phyloP scores from a whole-genome alignment of 1,284 basidiomycete genomes.

The Ceratobasidium sp. region DNA sequence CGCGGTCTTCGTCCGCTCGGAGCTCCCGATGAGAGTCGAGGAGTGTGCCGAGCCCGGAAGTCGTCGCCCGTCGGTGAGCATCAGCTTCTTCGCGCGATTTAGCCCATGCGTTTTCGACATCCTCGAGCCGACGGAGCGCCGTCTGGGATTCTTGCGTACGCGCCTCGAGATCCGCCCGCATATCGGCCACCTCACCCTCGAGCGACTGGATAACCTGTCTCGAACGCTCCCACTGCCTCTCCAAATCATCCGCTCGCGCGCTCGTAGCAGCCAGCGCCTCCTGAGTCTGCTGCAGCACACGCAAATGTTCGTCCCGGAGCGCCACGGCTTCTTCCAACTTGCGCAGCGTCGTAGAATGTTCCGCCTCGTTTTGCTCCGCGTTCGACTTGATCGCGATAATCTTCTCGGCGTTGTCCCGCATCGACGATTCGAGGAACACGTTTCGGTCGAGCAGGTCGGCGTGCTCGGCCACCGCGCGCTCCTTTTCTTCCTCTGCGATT shows the following conservation, averaged over 20 bases:
- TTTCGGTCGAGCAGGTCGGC: constrained; percentile 79
- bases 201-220: constrained; percentile 75
- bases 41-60: constrained; percentile 84
- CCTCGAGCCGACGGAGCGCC: constrained; percentile 72
- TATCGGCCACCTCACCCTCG: constrained; percentile 80
- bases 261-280: constrained; percentile 81
- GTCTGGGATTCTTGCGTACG: constrained; percentile 78
- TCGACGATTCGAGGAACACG: constrained; percentile 71
- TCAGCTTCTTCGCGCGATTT: constrained; percentile 92
- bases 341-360: constrained; percentile 72
- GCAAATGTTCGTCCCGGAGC: constrained; percentile 83
- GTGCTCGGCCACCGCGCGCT: constrained; percentile 76
- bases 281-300: constrained; percentile 87
- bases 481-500: constrained; percentile 83
- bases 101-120: constrained; percentile 87
- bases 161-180: constrained; percentile 82
- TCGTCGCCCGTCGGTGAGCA: constrained; percentile 84
- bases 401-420: constrained; percentile 85
- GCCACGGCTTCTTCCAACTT: constrained; percentile 79
- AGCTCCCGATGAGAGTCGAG: constrained; percentile 86
- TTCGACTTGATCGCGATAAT: constrained; percentile 81
- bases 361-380: constrained; percentile 83
- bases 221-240: constrained; percentile 77
- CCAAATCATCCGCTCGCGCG: constrained; percentile 84
- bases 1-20: constrained; percentile 81